A percentile compares a stretch with the other conserved stretches of the same genome.
Evolutionary conservation across 1,284 basidiomycete species (phyloP).

Genomic region (Ceratobasidium sp.): DNA sequence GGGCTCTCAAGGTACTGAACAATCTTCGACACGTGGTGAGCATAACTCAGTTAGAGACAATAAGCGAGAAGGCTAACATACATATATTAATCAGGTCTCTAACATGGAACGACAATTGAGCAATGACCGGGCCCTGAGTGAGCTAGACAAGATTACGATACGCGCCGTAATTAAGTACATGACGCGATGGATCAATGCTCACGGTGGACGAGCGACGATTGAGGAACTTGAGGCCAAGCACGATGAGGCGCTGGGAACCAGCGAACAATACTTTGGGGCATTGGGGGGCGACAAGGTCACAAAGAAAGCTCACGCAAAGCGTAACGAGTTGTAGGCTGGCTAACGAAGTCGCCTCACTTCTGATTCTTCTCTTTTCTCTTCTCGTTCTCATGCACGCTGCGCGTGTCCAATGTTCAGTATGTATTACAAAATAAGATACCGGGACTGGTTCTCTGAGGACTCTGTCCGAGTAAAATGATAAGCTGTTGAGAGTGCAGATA

Average conservation of each 20-base stretch:
- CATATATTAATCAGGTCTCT: constrained; percentile 62
- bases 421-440: no score
- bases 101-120: constrained; percentile 65
- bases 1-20: constrained; percentile 64
- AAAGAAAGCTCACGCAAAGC: not conserved
- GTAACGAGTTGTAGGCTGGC: not conserved
- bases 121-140: constrained; percentile 59
- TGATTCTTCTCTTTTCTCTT: no score
- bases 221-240: constrained; percentile 65
- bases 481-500: no score
- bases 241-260: not conserved
- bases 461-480: no score
- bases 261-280: not conserved
- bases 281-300: not conserved
- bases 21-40: constrained; percentile 48
- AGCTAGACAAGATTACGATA: constrained; percentile 49
- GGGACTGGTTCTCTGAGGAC: no score
- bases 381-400: no score
- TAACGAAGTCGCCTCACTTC: no score
- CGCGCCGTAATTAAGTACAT: constrained; percentile 64
- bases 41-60: not conserved
- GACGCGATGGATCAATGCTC: constrained; percentile 64
- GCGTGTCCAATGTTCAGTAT: no score
- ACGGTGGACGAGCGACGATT: constrained; percentile 60
- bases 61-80: not conserved